phyloP scores from a whole-genome alignment of 2,329 filamentous ascomycete species.

The Colletotrichum orchidophilum region DNA sequence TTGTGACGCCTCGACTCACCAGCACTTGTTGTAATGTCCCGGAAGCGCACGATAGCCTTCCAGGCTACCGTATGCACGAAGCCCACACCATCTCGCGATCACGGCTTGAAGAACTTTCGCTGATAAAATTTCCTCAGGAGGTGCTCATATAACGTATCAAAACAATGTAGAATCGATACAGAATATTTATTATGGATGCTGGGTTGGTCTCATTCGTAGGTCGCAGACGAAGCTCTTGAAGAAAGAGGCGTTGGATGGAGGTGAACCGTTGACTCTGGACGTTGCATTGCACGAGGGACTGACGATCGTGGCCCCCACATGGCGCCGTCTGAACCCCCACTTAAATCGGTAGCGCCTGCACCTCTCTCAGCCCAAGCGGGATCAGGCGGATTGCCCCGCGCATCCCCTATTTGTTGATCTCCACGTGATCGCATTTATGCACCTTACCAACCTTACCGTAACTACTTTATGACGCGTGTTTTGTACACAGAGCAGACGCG shows the following conservation, averaged over 20 bases:
- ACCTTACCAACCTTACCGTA: too few species aligned
- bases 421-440: conserved; percentile 30
- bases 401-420: conserved; percentile 18
- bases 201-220: not conserved
- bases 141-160: too few species aligned
- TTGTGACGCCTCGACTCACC: too few species aligned
- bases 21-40: too few species aligned
- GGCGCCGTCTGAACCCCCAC: not conserved
- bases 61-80: too few species aligned
- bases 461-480: conserved; percentile 30
- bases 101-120: too few species aligned
- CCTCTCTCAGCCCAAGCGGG: not conserved
- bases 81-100: too few species aligned
- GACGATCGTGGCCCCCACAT: not conserved
- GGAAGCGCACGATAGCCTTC: too few species aligned
- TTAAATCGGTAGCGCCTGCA: not conserved
- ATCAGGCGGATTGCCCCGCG: not conserved
- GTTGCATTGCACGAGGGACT: not conserved
- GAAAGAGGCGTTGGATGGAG: not conserved
- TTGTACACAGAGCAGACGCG: conserved; percentile 25
- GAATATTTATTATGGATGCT: too few species aligned
- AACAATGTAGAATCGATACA: too few species aligned
- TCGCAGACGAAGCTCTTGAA: not conserved
- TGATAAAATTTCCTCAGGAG: too few species aligned
- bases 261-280: not conserved